phyloP scores from a whole-genome alignment of 139 green algal genomes.

The Microglena sp. region DNA sequence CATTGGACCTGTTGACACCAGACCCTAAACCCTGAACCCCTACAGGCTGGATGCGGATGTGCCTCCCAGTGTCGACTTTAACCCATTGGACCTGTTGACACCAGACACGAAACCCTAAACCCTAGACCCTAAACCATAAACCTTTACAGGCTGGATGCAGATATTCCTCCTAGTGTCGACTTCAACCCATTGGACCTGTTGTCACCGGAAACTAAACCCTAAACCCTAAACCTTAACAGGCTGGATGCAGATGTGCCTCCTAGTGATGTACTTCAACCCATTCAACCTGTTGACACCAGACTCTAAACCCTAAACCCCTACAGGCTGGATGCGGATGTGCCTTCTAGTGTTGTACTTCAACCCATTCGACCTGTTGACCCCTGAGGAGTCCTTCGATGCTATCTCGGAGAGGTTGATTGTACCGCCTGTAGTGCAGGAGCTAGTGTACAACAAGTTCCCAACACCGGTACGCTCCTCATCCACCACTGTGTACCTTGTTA shows the following conservation, averaged over 20 bases:
- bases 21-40: too few species aligned
- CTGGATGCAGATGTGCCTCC: slow-evolving; percentile 83
- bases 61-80: slow-evolving; percentile 87
- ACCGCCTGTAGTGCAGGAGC: slow-evolving; percentile 73
- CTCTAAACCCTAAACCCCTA: too few species aligned
- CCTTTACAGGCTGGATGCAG: slow-evolving; percentile 81
- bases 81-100: slow-evolving; percentile 52
- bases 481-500: neutral
- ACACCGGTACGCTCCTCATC: slow-evolving; percentile 12
- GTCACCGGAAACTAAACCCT: too few species aligned
- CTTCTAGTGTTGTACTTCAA: slow-evolving; percentile 88
- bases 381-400: slow-evolving; percentile 50
- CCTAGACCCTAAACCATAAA: too few species aligned
- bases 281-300: slow-evolving; percentile 60
- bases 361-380: slow-evolving; percentile 57
- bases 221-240: too few species aligned
- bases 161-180: slow-evolving; percentile 90
- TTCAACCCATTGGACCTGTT: slow-evolving; percentile 62
- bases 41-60: slow-evolving; percentile 86
- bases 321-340: slow-evolving; percentile 82
- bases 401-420: slow-evolving; percentile 70
- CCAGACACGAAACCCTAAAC: too few species aligned
- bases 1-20: slow-evolving; percentile 62
- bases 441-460: slow-evolving; percentile 81
- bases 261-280: slow-evolving; percentile 84